These are phyloP conservation scores for Tothia fuscella DNA, from an alignment of 2,329 filamentous ascomycete genomes.

Conservation along the genomic window DNA sequence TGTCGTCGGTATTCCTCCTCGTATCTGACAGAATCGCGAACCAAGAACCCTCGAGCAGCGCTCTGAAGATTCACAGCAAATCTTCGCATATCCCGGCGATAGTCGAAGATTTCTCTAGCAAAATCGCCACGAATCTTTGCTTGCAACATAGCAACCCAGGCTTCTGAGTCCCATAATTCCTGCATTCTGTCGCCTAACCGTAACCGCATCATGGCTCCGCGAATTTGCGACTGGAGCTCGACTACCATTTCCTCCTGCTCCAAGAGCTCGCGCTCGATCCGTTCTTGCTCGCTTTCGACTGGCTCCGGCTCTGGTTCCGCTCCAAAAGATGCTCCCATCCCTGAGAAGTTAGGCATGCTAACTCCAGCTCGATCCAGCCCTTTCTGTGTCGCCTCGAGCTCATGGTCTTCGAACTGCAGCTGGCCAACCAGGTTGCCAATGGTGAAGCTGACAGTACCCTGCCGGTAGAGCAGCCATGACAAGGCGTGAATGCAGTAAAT, in stretches of 20 bases:
- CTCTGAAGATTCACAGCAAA: constrained; percentile 77
- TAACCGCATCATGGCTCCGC: constrained; percentile 68
- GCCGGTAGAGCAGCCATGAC: constrained; percentile 92
- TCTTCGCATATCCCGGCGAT: constrained; percentile 68
- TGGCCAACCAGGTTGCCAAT: constrained; percentile 96
- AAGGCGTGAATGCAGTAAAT: constrained; percentile 97
- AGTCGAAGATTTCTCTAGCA: constrained; percentile 68
- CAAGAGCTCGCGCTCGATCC: constrained; percentile 66
- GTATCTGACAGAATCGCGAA: constrained; percentile 49
- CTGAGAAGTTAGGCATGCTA: constrained; percentile 97
- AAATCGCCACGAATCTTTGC: constrained; percentile 80
- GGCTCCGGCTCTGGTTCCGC: constrained; percentile 68
- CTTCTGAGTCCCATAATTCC: constrained; percentile 74
- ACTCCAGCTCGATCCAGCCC: constrained; percentile 90
- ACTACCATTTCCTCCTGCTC: constrained; percentile 61
- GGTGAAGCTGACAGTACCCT: constrained; percentile 87
- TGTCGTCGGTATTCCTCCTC: constrained; percentile 58
- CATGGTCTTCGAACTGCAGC: constrained; percentile 93
- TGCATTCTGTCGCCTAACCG: constrained; percentile 76
- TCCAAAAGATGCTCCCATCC: constrained; percentile 92
- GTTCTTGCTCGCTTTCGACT: constrained; percentile 78
- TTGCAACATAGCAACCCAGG: constrained; percentile 68
- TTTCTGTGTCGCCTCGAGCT: constrained; percentile 92
- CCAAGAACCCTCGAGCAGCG: constrained; percentile 61
- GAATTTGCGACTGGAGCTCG: constrained; percentile 77